Conservation (phyloP, 352 stramenopile species). For the Phytophthora fragariae region DNA sequence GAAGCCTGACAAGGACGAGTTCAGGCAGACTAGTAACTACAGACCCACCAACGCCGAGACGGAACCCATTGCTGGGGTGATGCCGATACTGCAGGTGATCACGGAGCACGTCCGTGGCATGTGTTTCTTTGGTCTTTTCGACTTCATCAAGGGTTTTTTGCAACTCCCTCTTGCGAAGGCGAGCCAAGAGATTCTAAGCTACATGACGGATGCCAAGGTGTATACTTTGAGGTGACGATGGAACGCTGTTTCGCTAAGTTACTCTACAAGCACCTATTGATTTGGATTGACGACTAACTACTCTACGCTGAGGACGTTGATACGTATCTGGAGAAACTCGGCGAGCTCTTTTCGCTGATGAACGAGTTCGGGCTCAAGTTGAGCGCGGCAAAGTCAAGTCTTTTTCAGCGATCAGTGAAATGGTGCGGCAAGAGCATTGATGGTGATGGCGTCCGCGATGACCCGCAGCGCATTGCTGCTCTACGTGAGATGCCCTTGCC, state of each 20-base stretch:
- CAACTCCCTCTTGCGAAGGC: neutral
- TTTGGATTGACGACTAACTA: slow-evolving; percentile 46
- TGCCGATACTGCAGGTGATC: neutral
- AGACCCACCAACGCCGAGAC: neutral
- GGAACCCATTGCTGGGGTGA: slow-evolving; percentile 14
- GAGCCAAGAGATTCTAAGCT: slow-evolving; percentile 22
- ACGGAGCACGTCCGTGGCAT: slow-evolving; percentile 9
- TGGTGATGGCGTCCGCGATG: slow-evolving; percentile 3
- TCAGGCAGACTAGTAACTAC: slow-evolving; percentile 9
- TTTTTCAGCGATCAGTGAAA: slow-evolving; percentile 31
- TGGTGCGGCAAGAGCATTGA: slow-evolving; percentile 33
- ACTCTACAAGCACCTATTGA: slow-evolving; percentile 26
- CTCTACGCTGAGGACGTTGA: slow-evolving; percentile 29
- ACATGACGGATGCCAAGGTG: slow-evolving; percentile 25
- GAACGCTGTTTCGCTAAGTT: slow-evolving; percentile 11
- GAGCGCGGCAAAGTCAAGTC: slow-evolving; percentile 26
- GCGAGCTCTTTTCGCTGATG: slow-evolving; percentile 29
- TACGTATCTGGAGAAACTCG: slow-evolving; percentile 30
- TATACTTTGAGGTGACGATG: slow-evolving; percentile 25
- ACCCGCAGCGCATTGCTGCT: slow-evolving; percentile 2
- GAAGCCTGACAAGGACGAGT: neutral
- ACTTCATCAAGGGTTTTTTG: slow-evolving; percentile 9
- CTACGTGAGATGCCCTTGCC: slow-evolving; percentile 6
- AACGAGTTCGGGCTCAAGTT: slow-evolving; percentile 35
- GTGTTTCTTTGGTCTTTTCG: slow-evolving; percentile 11